Base-by-base conservation (phyloP, 2,329 filamentous ascomycete species). In the Claviceps paspali region DNA sequence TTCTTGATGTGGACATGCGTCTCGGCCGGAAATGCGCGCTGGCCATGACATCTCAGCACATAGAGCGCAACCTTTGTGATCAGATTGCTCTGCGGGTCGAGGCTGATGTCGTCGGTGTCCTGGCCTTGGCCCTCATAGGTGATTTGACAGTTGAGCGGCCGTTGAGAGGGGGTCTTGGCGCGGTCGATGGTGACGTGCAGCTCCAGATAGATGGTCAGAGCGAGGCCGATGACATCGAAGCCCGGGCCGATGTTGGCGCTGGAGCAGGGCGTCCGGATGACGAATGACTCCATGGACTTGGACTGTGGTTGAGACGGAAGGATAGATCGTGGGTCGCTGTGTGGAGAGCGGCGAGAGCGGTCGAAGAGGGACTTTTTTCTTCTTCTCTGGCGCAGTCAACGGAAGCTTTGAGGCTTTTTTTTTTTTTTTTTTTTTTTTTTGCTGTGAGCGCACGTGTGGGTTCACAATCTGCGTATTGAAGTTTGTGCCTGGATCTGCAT, bases 241-340 rank as follows among this genome's bases (percentile, higher is more conserved):
- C 88, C 88, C 34, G 88, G 88, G 48, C 85, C 88, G 55, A 96
- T 95, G 67, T 96, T 96, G 63, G 88, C 88, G 43, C 87, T 95
- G 42, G 88, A 96, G 65, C 84, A 92, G 46, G 88, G 88, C 43
- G 85, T 84, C 62, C 72, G 76, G 67, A 86, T 82, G 48, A 70
- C 64, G 60, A 82, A 79, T 38, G 73, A 74, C 52, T 76, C 70
- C 63, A 68, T 68, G 49, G 42, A 6, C 47, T 51, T 68, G 49
- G 42, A 6, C 47, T 51, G 52, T 45, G 42, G 43, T 45, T 49
- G 42, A 49, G 46, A 46, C 46, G 48, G 46, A 40, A 44, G 43
- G 43, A 32, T 14, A 43, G 45, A 39, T 40, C 38, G 41, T 17
- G 15, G 18, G 26, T 8, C 21, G 8, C 5, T 22, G 5, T 5